phyloP scores from a whole-genome alignment of 2,329 filamentous ascomycete genomes.

The Pseudopithomyces maydicus region DNA sequence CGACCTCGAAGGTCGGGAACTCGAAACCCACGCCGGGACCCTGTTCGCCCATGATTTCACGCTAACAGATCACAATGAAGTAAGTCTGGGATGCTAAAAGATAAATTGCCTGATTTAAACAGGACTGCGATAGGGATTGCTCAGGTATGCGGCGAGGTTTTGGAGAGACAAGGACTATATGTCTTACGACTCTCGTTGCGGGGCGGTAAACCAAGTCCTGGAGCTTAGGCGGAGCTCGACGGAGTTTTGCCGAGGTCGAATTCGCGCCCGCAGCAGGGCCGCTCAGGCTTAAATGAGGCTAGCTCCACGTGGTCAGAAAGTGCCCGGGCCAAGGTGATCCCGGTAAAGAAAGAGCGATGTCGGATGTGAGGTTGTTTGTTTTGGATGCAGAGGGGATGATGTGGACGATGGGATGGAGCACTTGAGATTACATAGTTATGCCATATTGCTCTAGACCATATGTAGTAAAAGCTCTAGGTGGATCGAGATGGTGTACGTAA shows the following conservation, averaged over 20 bases:
- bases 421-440: no score
- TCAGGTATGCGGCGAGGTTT: no score
- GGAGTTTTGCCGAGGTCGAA: conserved; percentile 40
- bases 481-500: no score
- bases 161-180: neutral
- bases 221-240: conserved; percentile 29
- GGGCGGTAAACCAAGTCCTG: conserved; percentile 31
- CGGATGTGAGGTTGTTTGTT: neutral
- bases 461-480: no score
- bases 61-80: conserved; percentile 10
- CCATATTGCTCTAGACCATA: no score
- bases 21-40: conserved; percentile 72
- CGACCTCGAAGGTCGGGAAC: conserved; percentile 75
- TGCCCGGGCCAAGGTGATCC: neutral
- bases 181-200: conserved; percentile 24
- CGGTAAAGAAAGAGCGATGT: conserved; percentile 4
- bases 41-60: conserved; percentile 35
- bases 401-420: neutral
- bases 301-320: conserved; percentile 8
- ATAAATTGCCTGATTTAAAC: no score
- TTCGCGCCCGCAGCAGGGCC: conserved; percentile 22
- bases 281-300: conserved; percentile 7
- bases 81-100: no score
- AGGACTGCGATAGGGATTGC: no score
- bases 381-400: neutral